Evolutionary conservation across 2,329 filamentous ascomycete species (phyloP), one percentile per base, ranked within the genome.

Genomic region (Neonectria sp.): DNA sequence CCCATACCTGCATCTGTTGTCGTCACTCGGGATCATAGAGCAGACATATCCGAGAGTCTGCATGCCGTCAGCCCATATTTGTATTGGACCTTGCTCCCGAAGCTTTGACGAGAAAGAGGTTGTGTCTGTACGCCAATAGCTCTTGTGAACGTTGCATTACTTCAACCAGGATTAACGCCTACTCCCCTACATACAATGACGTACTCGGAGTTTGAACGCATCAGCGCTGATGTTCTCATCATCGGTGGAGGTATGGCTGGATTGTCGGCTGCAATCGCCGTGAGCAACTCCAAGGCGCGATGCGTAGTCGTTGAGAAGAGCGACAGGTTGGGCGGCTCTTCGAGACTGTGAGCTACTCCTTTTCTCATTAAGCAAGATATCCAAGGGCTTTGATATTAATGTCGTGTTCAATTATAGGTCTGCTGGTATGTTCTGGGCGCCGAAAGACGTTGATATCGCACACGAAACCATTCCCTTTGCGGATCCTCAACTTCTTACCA

Each of bases 341-440:
- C 67, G 0, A 63, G 31, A 25, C 25, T 69, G 67, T 67, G 21
- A 53, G 55, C 29, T 15, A 15, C 27, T 3, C 24, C 2, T 6
- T 45, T 46, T 11, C 45, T 25, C n/a, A 11, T 17, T 11, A 8
- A 9, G 9, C 3, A 8, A 21, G 17, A 2, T 43, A 43, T 43
- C 17, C 6, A n/a, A 43, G 3, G n/a, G 17, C 40, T 21, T 3
- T 21, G 17, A 3, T 11, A 24, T 9, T 43, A 31, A 53, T 15
- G 45, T n/a, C 25, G 15, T 2, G 2, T 31, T 27, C 31, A 3
- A 9, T 21, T 8, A 11, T 13, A 66, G 67, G 4, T 69, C 67
- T 8, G 67, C 67, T 2, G 67, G 67, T 15, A 69, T 69, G 67
- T 69, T 69, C 17, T 69, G 67, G 67, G 67, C 67, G 3, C 67